A percentile compares a stretch with the other conserved stretches of the same genome.
Evolutionary conservation across 495 filamentous ascomycete genomes (phyloP).

Genomic region (Paragyromitra xinjiangensis): DNA sequence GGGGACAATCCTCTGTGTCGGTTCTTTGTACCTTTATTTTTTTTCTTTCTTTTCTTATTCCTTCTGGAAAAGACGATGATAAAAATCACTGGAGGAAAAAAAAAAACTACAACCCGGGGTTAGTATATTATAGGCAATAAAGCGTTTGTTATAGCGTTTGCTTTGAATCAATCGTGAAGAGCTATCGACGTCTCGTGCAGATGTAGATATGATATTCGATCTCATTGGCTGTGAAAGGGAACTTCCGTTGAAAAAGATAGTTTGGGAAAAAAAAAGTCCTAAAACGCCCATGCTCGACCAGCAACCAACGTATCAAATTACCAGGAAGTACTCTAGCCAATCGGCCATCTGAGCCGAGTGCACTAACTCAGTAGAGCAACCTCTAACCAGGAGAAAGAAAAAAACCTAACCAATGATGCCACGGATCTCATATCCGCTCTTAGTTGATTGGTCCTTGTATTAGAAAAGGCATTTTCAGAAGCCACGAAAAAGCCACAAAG

Average conservation of each 20-base stretch:
- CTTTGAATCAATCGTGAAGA: neutral
- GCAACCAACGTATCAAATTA: neutral
- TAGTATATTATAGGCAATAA: neutral
- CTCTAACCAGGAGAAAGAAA: neutral
- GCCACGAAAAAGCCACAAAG: neutral
- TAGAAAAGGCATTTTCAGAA: neutral
- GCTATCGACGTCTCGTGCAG: neutral
- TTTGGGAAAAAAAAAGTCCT: no score
- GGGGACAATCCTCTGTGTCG: neutral
- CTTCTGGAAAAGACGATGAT: conserved; percentile 14
- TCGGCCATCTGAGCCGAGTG: neutral
- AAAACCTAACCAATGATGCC: neutral
- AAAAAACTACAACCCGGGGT: neutral
- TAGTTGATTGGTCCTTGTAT: neutral
- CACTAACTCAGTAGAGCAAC: no score
- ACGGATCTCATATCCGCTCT: no score
- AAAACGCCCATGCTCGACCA: no score
- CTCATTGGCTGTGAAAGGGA: neutral
- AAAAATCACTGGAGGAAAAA: conserved; percentile 15
- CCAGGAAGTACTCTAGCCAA: neutral
- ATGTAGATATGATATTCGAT: neutral
- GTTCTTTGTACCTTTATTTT: neutral
- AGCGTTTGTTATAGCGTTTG: neutral
- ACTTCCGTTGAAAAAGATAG: neutral
- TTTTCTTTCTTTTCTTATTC: conserved; percentile 20